Evolutionary conservation across 176 grass and related monocot species (phyloP).

Genomic region (Tuctoria greenei): DNA sequence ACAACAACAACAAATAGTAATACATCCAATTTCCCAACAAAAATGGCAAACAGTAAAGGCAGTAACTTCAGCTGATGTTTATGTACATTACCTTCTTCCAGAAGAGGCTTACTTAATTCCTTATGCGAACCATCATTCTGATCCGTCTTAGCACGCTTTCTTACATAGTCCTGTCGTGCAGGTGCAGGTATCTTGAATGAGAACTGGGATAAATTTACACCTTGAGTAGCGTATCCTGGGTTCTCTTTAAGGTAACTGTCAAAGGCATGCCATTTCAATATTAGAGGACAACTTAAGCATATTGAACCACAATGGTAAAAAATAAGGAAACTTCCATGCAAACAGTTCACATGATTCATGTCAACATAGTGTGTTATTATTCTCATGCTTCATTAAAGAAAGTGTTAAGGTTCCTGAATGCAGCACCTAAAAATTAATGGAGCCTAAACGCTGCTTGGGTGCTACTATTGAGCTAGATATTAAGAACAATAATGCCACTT

Average conservation of each 20-base stretch:
- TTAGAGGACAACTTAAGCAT: conserved; percentile 1
- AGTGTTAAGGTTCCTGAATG: neutral
- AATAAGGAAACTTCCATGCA: neutral
- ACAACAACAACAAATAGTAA: neutral
- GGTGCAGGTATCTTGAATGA: conserved; percentile 48
- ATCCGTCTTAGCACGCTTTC: conserved; percentile 6
- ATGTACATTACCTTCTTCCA: conserved; percentile 17
- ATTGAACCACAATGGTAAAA: conserved; percentile 8
- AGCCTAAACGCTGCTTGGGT: neutral
- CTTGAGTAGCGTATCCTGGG: conserved; percentile 14
- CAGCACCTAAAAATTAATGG: neutral
- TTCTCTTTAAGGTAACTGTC: conserved; percentile 49
- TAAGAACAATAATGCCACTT: neutral
- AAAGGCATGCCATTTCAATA: neutral
- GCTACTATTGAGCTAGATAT: neutral
- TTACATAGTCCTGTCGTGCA: conserved; percentile 41
- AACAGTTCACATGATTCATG: conserved; percentile 5
- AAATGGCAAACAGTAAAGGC: conserved; percentile 4
- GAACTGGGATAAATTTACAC: conserved; percentile 42
- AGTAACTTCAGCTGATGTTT: neutral
- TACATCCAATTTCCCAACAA: neutral
- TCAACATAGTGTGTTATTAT: conserved; percentile 6
- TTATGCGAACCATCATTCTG: neutral
- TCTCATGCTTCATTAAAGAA: conserved; percentile 1
- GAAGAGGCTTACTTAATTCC: conserved; percentile 2